Base-by-base conservation (phyloP, 2,329 filamentous ascomycete species). In the Apiospora pterosperma region DNA sequence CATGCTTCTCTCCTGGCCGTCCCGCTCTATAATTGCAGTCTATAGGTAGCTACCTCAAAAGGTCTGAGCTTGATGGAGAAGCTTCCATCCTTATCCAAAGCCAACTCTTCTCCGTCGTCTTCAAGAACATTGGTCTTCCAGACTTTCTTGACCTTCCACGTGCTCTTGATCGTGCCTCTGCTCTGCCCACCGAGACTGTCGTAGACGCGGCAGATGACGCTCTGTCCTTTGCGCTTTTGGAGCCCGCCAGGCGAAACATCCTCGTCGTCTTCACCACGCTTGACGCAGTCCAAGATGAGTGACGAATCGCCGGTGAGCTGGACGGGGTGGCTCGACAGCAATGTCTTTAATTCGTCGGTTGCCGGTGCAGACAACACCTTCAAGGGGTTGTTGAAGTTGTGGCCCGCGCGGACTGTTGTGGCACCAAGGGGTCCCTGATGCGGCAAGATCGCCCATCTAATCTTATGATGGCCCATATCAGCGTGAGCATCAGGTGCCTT, bases 401-500 rank as follows among this genome's bases (percentile, higher is more conserved):
- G 94, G 0, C 91, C 95, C 14, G 93, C 92, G 65, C 90, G 89
- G 55, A 98, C 87, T 0, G 93, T 97, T 21, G 85, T 83, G 41
- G 89, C 81, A 58, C 90, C 88, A 5, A 98, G 83, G 1, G 83
- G 77, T 2, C 93, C 94, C 28, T 84, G 76, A 76, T 98, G 95
- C 2, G 95, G 95, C 70, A 97, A 83, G 69, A 98, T 93, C 25
- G 92, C 94, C 86, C 95, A 98, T 67, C 91, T 90, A 70, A 97
- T 96, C 67, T 85, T 85, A 76, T 98, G 95, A 48, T 83, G 85
- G 62, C 93, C 95, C 93, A 98, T 97, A 75, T 98, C 95, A 44
- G 95, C 95, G 72, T 97, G 90, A 6, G 88, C 93, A 76, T 98
- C 95, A 0, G 95, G 95, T 0, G 95, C 94, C 76, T 98, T 98